These are phyloP conservation scores for Stevia rebaudiana DNA, from an alignment of 140 eudicot genomes.

Conservation along the genomic window DNA sequence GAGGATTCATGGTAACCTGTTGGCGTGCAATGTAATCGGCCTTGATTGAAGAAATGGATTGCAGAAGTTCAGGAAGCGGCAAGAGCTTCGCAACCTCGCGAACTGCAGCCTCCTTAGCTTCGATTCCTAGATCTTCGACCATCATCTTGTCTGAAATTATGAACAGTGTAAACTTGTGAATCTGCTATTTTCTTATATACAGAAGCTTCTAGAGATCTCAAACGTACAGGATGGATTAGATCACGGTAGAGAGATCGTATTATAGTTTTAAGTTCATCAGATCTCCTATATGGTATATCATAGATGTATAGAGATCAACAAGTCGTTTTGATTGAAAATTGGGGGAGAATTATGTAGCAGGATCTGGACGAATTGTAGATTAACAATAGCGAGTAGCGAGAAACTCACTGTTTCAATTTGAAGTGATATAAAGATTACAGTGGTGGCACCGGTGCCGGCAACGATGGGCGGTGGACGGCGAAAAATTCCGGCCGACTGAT, in stretches of 20 bases:
- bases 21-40: constrained; percentile 97
- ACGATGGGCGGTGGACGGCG: constrained; percentile 14
- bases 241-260: background rate
- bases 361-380: background rate
- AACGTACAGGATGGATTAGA: background rate
- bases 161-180: background rate
- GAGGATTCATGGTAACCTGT: constrained; percentile 45
- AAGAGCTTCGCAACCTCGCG: constrained; percentile 97
- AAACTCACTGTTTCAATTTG: constrained; percentile 10
- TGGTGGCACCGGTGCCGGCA: constrained; percentile 19
- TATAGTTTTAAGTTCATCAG: background rate
- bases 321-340: constrained; percentile 2
- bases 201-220: background rate
- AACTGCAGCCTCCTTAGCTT: constrained; percentile 93
- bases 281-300: background rate
- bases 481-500: background rate
- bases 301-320: background rate
- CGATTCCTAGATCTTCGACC: constrained; percentile 94
- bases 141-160: constrained; percentile 52
- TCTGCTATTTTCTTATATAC: background rate
- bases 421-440: background rate
- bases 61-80: constrained; percentile 86
- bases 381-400: background rate
- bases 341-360: constrained; percentile 11
- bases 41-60: constrained; percentile 82